These are phyloP conservation scores for Adiantum capillusveneris DNA, from an alignment of 75 land plant genomes.

Conservation along the genomic window DNA sequence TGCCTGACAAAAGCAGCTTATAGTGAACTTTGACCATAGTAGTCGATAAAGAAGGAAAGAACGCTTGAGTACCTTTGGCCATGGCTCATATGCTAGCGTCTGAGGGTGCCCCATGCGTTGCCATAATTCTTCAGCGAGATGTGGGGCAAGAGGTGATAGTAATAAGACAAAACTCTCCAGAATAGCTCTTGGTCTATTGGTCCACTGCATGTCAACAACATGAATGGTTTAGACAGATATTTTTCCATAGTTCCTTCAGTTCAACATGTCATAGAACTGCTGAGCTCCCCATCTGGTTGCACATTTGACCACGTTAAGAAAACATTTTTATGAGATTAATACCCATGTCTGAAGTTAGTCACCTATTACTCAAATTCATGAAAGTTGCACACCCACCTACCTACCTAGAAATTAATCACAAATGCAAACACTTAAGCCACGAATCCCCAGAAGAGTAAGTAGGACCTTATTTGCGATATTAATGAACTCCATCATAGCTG, in stretches of 20 bases:
- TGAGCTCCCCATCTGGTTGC: too few relatives aligned
- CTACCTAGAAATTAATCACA: too few relatives aligned
- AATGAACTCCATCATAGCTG: slow-evolving; percentile 97
- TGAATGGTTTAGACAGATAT: too few relatives aligned
- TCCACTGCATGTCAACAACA: slow-evolving; percentile 72
- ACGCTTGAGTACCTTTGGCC: slow-evolving; percentile 57
- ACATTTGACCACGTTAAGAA: too few relatives aligned
- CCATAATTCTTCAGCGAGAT: slow-evolving; percentile 94
- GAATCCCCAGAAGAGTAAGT: not conserved
- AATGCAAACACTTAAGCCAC: not conserved
- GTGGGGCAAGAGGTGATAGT: slow-evolving; percentile 93
- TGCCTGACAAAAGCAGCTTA: slow-evolving; percentile 37
- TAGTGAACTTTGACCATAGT: not conserved
- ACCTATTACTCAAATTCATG: too few relatives aligned
- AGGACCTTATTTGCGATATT: slow-evolving; percentile 88
- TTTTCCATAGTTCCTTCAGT: too few relatives aligned
- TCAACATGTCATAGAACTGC: too few relatives aligned
- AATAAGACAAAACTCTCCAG: slow-evolving; percentile 68
- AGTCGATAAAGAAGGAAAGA: not conserved
- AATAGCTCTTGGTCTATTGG: slow-evolving; percentile 49
- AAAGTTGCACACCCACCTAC: too few relatives aligned
- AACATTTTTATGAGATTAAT: too few relatives aligned
- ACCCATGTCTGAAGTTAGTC: too few relatives aligned
- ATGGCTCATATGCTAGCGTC: slow-evolving; percentile 74
- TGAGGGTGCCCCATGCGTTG: slow-evolving; percentile 58